A percentile compares a stretch with the other conserved stretches of the same genome.
Evolutionary conservation across 164 flowering plant genomes (phyloP).

Genomic region (Vitis cinerea): DNA sequence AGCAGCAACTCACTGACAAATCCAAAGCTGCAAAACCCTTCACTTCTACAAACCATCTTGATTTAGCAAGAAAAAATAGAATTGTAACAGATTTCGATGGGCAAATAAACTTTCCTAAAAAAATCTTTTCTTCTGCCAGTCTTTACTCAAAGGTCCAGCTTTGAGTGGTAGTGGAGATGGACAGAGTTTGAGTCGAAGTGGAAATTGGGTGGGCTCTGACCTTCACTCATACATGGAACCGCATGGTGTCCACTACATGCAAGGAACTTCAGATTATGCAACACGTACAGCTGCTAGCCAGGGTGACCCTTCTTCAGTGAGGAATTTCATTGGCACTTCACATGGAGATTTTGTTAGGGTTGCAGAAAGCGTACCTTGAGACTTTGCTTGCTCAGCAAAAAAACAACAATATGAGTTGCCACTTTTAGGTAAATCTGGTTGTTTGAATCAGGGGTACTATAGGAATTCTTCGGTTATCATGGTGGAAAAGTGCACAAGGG

Average conservation of each 20-base stretch:
- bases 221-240: constrained; percentile 41
- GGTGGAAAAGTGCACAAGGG: no score
- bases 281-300: constrained; percentile 22
- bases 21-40: constrained; percentile 31
- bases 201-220: constrained; percentile 32
- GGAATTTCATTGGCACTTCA: constrained; percentile 36
- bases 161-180: constrained; percentile 26
- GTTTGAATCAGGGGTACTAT: constrained; percentile 41
- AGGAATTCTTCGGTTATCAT: constrained; percentile 23
- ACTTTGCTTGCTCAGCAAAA: constrained; percentile 58
- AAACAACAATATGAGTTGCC: constrained; percentile 44
- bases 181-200: constrained; percentile 25
- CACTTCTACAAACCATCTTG: constrained; percentile 29
- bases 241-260: constrained; percentile 36
- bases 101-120: constrained; percentile 38
- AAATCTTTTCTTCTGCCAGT: constrained; percentile 48
- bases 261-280: constrained; percentile 38
- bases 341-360: constrained; percentile 38
- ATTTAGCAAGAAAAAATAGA: constrained; percentile 38
- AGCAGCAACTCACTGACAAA: constrained; percentile 38
- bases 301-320: constrained; percentile 33
- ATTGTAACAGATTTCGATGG: constrained; percentile 30
- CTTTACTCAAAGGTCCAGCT: constrained; percentile 29
- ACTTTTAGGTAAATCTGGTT: constrained; percentile 36
- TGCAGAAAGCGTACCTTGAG: constrained; percentile 63